Evolutionary conservation across 2,329 filamentous ascomycete genomes (phyloP).

Genomic region (Phaeomoniella chlamydospora): DNA sequence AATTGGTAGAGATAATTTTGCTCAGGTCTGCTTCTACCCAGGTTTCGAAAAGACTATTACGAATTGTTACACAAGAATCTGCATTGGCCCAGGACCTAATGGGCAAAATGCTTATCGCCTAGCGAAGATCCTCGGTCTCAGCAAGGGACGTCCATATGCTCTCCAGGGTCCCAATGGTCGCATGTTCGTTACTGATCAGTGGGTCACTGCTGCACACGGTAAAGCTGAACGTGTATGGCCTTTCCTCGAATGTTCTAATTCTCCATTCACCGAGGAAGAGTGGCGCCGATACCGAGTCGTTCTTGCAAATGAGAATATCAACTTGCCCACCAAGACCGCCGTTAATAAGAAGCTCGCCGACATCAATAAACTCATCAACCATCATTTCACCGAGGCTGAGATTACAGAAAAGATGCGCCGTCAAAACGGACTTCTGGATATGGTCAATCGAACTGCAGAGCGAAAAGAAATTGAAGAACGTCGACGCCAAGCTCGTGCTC

Average conservation of each 20-base stretch:
- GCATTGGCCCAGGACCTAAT: slow-evolving; percentile 62
- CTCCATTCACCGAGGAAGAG: slow-evolving; percentile 70
- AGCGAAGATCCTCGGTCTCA: slow-evolving; percentile 80
- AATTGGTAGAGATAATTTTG: slow-evolving; percentile 74
- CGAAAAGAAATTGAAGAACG: slow-evolving; percentile 52
- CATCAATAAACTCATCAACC: slow-evolving; percentile 66
- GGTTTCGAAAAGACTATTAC: slow-evolving; percentile 69
- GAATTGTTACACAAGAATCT: slow-evolving; percentile 75
- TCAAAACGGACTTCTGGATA: slow-evolving; percentile 52
- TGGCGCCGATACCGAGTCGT: slow-evolving; percentile 67
- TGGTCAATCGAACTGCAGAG: slow-evolving; percentile 47
- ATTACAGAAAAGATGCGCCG: slow-evolving; percentile 65
- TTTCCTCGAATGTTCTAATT: slow-evolving; percentile 81
- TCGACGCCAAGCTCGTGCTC: slow-evolving; percentile 50
- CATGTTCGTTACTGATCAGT: slow-evolving; percentile 70
- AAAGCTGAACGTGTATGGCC: slow-evolving; percentile 74
- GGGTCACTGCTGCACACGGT: slow-evolving; percentile 68
- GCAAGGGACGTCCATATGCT: slow-evolving; percentile 66
- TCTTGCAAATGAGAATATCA: slow-evolving; percentile 56
- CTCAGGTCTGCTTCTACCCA: slow-evolving; percentile 84
- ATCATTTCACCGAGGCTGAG: slow-evolving; percentile 70
- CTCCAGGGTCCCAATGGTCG: slow-evolving; percentile 62
- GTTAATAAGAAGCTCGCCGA: slow-evolving; percentile 61
- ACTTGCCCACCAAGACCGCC: slow-evolving; percentile 57
- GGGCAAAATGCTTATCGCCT: slow-evolving; percentile 73